Evolutionary conservation across 805 yeast genomes (phyloP).

Genomic region (Wickerhamiella kurtzmanii): DNA sequence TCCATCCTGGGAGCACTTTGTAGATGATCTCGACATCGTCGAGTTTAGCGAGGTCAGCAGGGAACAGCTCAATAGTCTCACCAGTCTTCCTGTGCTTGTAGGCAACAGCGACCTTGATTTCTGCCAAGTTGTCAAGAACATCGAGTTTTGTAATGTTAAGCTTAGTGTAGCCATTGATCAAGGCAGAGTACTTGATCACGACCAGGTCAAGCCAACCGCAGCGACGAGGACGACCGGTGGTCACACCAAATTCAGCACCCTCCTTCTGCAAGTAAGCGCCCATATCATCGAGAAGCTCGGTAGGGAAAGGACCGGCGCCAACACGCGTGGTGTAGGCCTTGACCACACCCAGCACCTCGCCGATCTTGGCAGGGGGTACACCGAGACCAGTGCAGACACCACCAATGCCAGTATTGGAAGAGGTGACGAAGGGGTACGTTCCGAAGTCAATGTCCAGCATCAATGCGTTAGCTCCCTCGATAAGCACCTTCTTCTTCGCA

Average conservation of each 20-base stretch:
- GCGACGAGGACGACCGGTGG: slow-evolving; percentile 97
- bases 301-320: slow-evolving; percentile 98
- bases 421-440: slow-evolving; percentile 94
- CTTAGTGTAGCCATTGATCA: slow-evolving; percentile 89
- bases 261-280: slow-evolving; percentile 82
- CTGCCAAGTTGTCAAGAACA: slow-evolving; percentile 80
- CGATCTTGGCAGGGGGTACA: slow-evolving; percentile 75
- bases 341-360: slow-evolving; percentile 84
- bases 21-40: slow-evolving; percentile 89
- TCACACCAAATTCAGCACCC: slow-evolving; percentile 95
- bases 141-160: slow-evolving; percentile 91
- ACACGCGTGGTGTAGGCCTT: slow-evolving; percentile 98
- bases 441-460: slow-evolving; percentile 97
- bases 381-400: slow-evolving; percentile 97
- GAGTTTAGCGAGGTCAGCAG: slow-evolving; percentile 73
- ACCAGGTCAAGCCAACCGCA: slow-evolving; percentile 99
- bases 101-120: slow-evolving; percentile 75
- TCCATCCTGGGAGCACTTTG: slow-evolving; percentile 90
- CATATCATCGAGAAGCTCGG: slow-evolving; percentile 78
- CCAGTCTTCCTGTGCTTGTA: slow-evolving; percentile 60
- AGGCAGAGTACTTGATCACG: slow-evolving; percentile 77
- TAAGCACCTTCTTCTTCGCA: slow-evolving; percentile 57
- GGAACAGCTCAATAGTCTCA: slow-evolving; percentile 63
- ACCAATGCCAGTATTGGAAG: slow-evolving; percentile 91
- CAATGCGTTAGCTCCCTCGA: slow-evolving; percentile 97